phyloP scores from a whole-genome alignment of 371 early-diverging fungal species.

The Mortierella sp. region DNA sequence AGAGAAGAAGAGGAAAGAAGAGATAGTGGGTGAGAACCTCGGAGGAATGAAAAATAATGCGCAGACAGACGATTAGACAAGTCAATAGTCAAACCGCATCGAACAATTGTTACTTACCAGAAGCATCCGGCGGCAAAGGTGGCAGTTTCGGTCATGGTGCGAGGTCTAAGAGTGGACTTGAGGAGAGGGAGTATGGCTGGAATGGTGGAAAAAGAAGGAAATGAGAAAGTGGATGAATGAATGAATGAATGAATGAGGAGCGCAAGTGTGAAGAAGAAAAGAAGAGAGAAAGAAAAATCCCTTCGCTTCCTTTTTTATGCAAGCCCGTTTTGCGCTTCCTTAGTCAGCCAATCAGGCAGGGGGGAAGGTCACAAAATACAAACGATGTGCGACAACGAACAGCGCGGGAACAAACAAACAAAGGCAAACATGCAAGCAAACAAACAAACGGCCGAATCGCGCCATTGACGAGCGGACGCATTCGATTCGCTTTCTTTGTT shows the following conservation, averaged over 20 bases:
- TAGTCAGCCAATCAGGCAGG: slow-evolving; percentile 6
- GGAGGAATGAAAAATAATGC: background rate
- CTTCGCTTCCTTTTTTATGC: background rate
- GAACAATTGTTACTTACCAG: slow-evolving; percentile 38
- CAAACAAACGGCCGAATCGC: slow-evolving; percentile 16
- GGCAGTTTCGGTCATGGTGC: slow-evolving; percentile 53
- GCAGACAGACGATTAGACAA: background rate
- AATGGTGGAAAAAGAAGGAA: slow-evolving; percentile 5
- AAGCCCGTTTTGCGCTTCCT: background rate
- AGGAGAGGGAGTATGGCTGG: slow-evolving; percentile 2
- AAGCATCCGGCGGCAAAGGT: slow-evolving; percentile 65
- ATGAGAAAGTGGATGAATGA: background rate
- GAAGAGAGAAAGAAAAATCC: background rate
- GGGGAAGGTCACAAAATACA: background rate
- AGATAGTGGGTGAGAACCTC: background rate
- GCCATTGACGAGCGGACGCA: background rate
- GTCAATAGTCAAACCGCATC: background rate
- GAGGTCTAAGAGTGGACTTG: slow-evolving; percentile 3
- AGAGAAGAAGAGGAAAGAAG: background rate
- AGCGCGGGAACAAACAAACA: slow-evolving; percentile 10
- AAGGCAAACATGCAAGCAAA: background rate
- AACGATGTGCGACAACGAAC: background rate
- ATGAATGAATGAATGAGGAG: slow-evolving; percentile 1
- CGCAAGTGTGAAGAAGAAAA: background rate
- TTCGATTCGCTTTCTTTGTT: background rate